Evolutionary conservation across 306 rosid species (phyloP).

Genomic region (Hylodesmum podocarpum): DNA sequence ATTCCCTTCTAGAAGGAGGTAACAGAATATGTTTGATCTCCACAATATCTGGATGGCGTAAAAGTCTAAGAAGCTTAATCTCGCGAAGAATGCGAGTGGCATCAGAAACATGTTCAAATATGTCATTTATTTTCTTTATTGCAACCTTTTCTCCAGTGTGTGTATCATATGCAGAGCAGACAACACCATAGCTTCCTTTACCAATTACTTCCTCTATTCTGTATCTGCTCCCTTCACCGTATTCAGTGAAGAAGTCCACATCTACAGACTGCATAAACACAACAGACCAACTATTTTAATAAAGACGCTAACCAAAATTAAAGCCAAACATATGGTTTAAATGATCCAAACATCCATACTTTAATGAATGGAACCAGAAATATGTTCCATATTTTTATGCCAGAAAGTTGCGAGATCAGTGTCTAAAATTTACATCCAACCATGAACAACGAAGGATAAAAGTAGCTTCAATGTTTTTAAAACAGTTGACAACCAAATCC

Average conservation of each 20-base stretch:
- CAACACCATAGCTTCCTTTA: conserved; percentile 99
- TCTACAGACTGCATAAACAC: conserved; percentile 74
- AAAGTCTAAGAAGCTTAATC: conserved; percentile 96
- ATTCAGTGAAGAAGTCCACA: conserved; percentile 94
- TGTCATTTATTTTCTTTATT: conserved; percentile 95
- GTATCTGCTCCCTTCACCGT: conserved; percentile 98
- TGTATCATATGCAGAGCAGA: conserved; percentile 94
- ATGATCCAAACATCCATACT: conserved; percentile 2
- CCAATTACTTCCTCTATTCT: conserved; percentile 99
- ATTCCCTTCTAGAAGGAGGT: conserved; percentile 99
- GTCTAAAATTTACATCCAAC: conserved; percentile 3
- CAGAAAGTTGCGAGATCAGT: background rate
- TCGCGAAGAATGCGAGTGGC: conserved; percentile 99
- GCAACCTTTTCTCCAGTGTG: conserved; percentile 96
- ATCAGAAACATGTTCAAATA: conserved; percentile 97
- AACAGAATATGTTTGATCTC: conserved; percentile 97
- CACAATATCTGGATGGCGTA: conserved; percentile 95
- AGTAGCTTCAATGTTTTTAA: background rate
- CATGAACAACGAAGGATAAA: background rate
- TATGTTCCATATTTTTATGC: background rate
- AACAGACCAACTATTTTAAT: conserved; percentile 29
- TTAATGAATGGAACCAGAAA: background rate
- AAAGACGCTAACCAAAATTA: conserved; percentile 5
- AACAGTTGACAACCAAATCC: background rate
- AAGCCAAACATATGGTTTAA: background rate